Conservation (phyloP, 164 flowering plant species). For the Houttuynia cordata region DNA sequence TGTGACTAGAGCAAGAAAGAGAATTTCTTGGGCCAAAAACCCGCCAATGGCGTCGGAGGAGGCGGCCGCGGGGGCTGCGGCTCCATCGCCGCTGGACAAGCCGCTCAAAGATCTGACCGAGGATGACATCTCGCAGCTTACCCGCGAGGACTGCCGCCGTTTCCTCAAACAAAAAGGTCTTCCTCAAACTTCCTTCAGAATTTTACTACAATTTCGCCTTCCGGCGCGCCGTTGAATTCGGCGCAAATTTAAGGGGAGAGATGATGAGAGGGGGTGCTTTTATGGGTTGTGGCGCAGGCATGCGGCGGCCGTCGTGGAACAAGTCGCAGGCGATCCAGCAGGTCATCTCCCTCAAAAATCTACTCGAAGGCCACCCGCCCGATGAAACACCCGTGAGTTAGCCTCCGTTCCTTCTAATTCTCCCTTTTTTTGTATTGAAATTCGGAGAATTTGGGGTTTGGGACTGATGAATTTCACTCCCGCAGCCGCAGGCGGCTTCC, state of each 20-base stretch:
- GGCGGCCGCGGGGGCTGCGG: constrained; percentile 22
- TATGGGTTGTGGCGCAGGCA: constrained; percentile 29
- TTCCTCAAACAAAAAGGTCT: constrained; percentile 87
- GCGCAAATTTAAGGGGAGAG: not conserved
- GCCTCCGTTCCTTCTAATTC: not conserved
- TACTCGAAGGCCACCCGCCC: constrained; percentile 37
- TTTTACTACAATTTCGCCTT: no score
- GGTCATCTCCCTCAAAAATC: constrained; percentile 60
- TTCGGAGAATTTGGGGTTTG: no score
- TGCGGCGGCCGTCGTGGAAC: constrained; percentile 94
- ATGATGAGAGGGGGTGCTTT: not conserved
- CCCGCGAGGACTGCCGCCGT: constrained; percentile 92
- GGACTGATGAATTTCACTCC: not conserved
- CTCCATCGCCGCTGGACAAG: constrained; percentile 62
- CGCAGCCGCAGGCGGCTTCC: constrained; percentile 10
- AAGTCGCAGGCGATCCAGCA: constrained; percentile 93
- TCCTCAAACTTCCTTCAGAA: no score
- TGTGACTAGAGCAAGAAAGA: no score
- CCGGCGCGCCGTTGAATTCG: constrained; percentile 1
- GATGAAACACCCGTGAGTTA: constrained; percentile 14
- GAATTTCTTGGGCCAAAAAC: no score
- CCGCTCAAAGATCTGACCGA: constrained; percentile 74
- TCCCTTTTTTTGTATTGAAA: not conserved
- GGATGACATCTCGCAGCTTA: constrained; percentile 93
- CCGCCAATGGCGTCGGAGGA: constrained; percentile 28